Conservation (phyloP, 257 asterid species). For the Parsonsia alboflavescens region DNA sequence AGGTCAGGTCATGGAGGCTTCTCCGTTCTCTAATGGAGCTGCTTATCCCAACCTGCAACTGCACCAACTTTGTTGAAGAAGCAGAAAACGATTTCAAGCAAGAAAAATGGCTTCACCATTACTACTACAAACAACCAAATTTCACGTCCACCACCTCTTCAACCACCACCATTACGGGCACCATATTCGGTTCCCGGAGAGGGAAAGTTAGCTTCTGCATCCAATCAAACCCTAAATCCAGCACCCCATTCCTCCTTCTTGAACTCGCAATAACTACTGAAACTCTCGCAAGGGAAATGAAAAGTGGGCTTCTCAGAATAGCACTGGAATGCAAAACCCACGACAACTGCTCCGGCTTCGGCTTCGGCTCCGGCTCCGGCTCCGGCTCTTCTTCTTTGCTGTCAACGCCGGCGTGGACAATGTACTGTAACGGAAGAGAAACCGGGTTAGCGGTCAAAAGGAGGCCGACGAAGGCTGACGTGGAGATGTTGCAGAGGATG, state of each 20-base stretch:
- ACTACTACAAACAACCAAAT: constrained; percentile 1
- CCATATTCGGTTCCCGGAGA: constrained; percentile 40
- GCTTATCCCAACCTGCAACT: constrained; percentile 58
- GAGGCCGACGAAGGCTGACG: constrained; percentile 29
- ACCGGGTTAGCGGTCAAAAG: constrained; percentile 45
- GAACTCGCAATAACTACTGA: constrained; percentile 53
- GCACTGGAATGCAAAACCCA: constrained; percentile 34
- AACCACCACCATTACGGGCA: constrained; percentile 36
- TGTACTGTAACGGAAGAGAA: constrained; percentile 54
- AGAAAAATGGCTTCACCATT: constrained; percentile 14
- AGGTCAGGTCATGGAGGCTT: constrained; percentile 66
- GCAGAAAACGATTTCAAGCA: constrained; percentile 2
- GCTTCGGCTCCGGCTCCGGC: constrained; percentile 4
- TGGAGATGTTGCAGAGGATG: constrained; percentile 35
- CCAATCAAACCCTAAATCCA: constrained; percentile 45
- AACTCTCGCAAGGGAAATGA: constrained; percentile 58
- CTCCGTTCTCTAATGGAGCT: constrained; percentile 47
- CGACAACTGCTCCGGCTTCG: not conserved
- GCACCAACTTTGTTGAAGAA: constrained; percentile 37
- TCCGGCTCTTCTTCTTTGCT: constrained; percentile 21
- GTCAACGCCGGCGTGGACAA: constrained; percentile 46
- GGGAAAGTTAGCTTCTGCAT: constrained; percentile 58
- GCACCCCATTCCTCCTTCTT: constrained; percentile 41
- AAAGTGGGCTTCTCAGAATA: constrained; percentile 45
- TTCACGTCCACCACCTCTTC: constrained; percentile 18